A percentile compares a stretch with the other conserved stretches of the same genome.
Evolutionary conservation across 768 basidiomycete genomes (phyloP).

Genomic region (Russula sp.): DNA sequence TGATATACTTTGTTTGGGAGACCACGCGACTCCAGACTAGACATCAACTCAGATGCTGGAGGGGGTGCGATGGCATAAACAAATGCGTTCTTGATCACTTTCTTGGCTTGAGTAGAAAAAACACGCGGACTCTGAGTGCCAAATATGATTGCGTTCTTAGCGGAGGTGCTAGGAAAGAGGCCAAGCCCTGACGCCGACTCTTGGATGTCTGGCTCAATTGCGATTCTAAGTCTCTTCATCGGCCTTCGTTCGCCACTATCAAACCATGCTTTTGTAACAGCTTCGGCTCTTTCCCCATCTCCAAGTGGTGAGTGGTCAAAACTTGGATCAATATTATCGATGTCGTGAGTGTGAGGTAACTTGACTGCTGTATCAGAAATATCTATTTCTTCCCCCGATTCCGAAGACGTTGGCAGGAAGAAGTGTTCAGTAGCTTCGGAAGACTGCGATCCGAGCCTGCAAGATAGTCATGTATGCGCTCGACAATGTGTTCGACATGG

Average conservation of each 20-base stretch:
- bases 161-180: background rate
- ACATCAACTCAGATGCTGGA: slow-evolving; percentile 40
- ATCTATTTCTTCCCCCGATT: slow-evolving; percentile 9
- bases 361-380: slow-evolving; percentile 4
- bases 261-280: slow-evolving; percentile 1
- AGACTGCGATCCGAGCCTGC: background rate
- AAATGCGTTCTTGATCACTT: slow-evolving; percentile 35
- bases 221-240: slow-evolving; percentile 16
- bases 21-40: slow-evolving; percentile 40
- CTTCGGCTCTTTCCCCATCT: slow-evolving; percentile 4
- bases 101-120: slow-evolving; percentile 19
- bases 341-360: slow-evolving; percentile 1
- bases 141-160: background rate
- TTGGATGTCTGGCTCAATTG: background rate
- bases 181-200: background rate
- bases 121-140: slow-evolving; percentile 14
- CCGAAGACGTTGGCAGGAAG: slow-evolving; percentile 9
- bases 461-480: background rate
- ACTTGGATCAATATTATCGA: slow-evolving; percentile 1
- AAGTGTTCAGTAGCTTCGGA: background rate
- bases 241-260: slow-evolving; percentile 16
- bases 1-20: slow-evolving; percentile 62
- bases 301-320: background rate
- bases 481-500: no score
- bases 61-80: slow-evolving; percentile 50